Evolutionary conservation across 257 asterid species (phyloP), one percentile per base, ranked within the genome.

Genomic region (Voacanga thouarsii): DNA sequence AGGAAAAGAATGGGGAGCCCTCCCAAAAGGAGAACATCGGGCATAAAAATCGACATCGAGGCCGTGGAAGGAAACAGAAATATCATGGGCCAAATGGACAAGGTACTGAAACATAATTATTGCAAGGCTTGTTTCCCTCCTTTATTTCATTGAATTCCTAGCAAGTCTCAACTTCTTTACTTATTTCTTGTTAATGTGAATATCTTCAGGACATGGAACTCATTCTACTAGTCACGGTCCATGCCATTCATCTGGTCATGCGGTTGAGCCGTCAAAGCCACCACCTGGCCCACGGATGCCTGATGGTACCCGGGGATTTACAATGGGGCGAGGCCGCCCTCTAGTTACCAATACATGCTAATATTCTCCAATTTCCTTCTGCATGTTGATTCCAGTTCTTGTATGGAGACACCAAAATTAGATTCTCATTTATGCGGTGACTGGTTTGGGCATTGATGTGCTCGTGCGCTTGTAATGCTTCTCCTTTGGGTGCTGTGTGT

Each of bases 211-310:
- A 69, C 96, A 87, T 21, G 96, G 92, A 69, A 81, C 86, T 4
- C 90, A 83, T 71, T 75, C 81, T 51, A 72, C 87, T 9, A 57
- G 76, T 78, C 47, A 55, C 9, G 77, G 67, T 73, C 66, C 61
- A 33, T 66, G 77, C 7, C 89, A 82, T 57, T 71, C 82, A 30
- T 75, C 87, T 11, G 61, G 76, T 80, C 97, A 89, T 80, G 84
- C 70, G 24, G 41, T 79, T 55, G 99, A 96, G 77, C 88, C 90
- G 49, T 86, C 96, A 33, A 96, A 93, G 85, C 98, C 96, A 1
- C 97, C 98, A 53, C 98, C 99, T 3, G 99, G 98, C 24, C 99
- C 98, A n/a, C 89, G 75, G 80, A 96, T 96, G 99, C 99, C 99
- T 0, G 99, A 93, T 75, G 99, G 99, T 72, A 92, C 99, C 72